These are phyloP conservation scores for Citrus mangshanensis DNA, from an alignment of 345 rosid genomes.

Conservation along the genomic window DNA sequence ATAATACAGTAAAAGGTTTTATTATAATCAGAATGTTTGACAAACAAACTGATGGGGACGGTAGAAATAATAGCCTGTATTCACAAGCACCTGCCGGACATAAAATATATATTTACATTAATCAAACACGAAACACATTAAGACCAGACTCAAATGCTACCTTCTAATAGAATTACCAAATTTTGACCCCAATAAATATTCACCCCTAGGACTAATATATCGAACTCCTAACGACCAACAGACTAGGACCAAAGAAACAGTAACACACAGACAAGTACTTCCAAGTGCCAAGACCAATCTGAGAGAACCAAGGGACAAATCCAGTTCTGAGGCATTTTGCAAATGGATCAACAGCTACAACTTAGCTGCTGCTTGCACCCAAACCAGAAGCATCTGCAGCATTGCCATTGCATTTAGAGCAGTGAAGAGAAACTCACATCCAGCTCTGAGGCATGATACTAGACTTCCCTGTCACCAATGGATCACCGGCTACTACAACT, in stretches of 20 bases:
- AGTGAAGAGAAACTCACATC: slow-evolving; percentile 38
- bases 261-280: background rate
- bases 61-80: slow-evolving; percentile 31
- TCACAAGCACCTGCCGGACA: slow-evolving; percentile 25
- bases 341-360: slow-evolving; percentile 18
- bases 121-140: slow-evolving; percentile 22
- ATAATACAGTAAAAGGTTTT: slow-evolving; percentile 16
- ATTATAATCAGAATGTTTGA: slow-evolving; percentile 40
- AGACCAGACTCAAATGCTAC: slow-evolving; percentile 28
- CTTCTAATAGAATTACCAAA: slow-evolving; percentile 24
- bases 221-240: slow-evolving; percentile 19
- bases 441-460: slow-evolving; percentile 35
- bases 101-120: slow-evolving; percentile 37
- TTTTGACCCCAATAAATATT: slow-evolving; percentile 2
- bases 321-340: slow-evolving; percentile 37
- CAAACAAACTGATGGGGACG: slow-evolving; percentile 20
- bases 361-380: slow-evolving; percentile 27
- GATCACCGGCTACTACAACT: slow-evolving; percentile 13
- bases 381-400: slow-evolving; percentile 41
- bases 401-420: slow-evolving; percentile 46
- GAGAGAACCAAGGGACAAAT: slow-evolving; percentile 26
- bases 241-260: slow-evolving; percentile 2
- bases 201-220: slow-evolving; percentile 17
- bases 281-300: slow-evolving; percentile 6
- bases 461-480: slow-evolving; percentile 26